Percentiles rank a stretch among this genome's conserved stretches.
Conservation (phyloP, 2,329 filamentous ascomycete species). For the Periconia digitata region DNA sequence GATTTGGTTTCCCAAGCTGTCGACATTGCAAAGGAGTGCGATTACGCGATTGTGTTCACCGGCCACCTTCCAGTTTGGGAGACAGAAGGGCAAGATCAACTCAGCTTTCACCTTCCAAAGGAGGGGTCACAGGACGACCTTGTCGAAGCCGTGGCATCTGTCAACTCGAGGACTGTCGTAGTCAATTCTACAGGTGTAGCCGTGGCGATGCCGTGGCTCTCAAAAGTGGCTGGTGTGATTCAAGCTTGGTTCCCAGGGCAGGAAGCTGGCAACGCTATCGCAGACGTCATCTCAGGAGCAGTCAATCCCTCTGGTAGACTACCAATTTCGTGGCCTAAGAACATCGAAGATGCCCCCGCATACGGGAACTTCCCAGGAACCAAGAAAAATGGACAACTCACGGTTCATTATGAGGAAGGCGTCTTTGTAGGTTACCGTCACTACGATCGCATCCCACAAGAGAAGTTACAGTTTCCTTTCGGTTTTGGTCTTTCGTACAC, state of each 20-base stretch:
- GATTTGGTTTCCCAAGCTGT: slow-evolving; percentile 30
- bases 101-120: slow-evolving; percentile 55
- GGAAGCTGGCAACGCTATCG: slow-evolving; percentile 46
- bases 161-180: slow-evolving; percentile 70
- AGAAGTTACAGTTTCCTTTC: slow-evolving; percentile 51
- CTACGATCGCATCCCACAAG: slow-evolving; percentile 60
- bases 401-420: slow-evolving; percentile 58
- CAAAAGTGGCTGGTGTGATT: slow-evolving; percentile 44
- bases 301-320: slow-evolving; percentile 44
- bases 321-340: slow-evolving; percentile 43
- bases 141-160: slow-evolving; percentile 65
- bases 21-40: slow-evolving; percentile 27
- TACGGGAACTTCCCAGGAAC: slow-evolving; percentile 44
- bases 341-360: slow-evolving; percentile 38
- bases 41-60: slow-evolving; percentile 37
- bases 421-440: slow-evolving; percentile 59
- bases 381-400: slow-evolving; percentile 58
- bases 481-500: slow-evolving; percentile 45
- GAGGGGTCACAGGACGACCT: slow-evolving; percentile 62
- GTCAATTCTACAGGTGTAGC: slow-evolving; percentile 79
- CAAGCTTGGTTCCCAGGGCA: slow-evolving; percentile 48
- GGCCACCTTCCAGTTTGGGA: slow-evolving; percentile 40
- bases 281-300: slow-evolving; percentile 44
- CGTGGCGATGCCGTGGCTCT: slow-evolving; percentile 68
- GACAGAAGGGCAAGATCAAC: slow-evolving; percentile 65